Evolutionary conservation across 768 basidiomycete genomes (phyloP).

Genomic region (Termitomyces sp.): DNA sequence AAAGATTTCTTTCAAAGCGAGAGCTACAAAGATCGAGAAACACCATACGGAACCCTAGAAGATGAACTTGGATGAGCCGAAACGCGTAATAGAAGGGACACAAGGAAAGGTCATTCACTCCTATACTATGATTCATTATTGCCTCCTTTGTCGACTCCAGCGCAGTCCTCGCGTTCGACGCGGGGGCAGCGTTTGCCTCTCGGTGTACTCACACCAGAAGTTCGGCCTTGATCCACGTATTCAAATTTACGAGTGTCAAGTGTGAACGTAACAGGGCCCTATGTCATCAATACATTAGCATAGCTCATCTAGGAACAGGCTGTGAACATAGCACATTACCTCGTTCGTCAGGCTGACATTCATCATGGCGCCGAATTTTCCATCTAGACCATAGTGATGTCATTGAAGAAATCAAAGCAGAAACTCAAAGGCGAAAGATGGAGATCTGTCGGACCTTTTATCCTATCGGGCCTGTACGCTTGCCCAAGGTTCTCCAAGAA

Average conservation of each 20-base stretch:
- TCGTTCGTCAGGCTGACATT: conserved; percentile 83
- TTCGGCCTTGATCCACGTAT: conserved; percentile 35
- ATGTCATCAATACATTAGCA: conserved; percentile 20
- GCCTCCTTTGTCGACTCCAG: neutral
- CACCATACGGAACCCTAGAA: neutral
- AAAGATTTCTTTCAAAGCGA: neutral
- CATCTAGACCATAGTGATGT: conserved; percentile 45
- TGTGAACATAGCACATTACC: conserved; percentile 32
- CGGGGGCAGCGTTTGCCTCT: neutral
- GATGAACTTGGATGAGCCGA: neutral
- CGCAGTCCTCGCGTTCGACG: neutral
- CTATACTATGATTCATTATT: neutral
- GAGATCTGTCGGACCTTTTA: conserved; percentile 54
- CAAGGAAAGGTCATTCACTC: neutral
- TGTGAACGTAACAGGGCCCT: conserved; percentile 86
- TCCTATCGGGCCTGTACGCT: conserved; percentile 66
- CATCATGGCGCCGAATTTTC: conserved; percentile 98
- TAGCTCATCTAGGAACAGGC: conserved; percentile 30
- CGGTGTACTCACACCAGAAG: conserved; percentile 7
- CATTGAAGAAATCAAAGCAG: neutral
- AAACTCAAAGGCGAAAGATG: neutral
- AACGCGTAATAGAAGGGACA: neutral
- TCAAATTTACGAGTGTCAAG: conserved; percentile 79
- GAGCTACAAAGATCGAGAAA: neutral
- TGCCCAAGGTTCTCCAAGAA: conserved; percentile 66